Evolutionary conservation across 495 filamentous ascomycete genomes (phyloP).

Genomic region (Xylaria flabelliformis): DNA sequence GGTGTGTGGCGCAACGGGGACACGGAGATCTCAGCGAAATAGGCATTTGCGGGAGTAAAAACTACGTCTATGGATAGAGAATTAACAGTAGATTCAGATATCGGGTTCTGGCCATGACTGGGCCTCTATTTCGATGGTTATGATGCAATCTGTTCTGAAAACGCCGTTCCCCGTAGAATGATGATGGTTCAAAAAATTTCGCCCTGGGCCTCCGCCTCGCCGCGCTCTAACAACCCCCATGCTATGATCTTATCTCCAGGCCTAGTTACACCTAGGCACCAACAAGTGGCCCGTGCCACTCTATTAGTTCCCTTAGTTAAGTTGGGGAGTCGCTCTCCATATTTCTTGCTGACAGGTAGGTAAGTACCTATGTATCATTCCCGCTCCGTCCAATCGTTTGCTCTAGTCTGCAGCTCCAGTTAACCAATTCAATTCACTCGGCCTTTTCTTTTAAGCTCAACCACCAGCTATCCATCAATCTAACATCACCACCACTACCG

Average conservation of each 20-base stretch:
- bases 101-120: constrained; percentile 69
- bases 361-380: neutral
- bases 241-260: constrained; percentile 13
- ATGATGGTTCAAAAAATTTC: constrained; percentile 49
- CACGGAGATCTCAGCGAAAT: constrained; percentile 71
- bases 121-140: constrained; percentile 46
- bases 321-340: neutral
- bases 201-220: constrained; percentile 42
- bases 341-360: neutral
- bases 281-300: constrained; percentile 5
- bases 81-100: constrained; percentile 53
- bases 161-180: constrained; percentile 52
- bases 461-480: constrained; percentile 1
- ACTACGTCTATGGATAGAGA: constrained; percentile 66
- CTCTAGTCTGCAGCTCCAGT: neutral
- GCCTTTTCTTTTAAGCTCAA: neutral
- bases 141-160: constrained; percentile 49
- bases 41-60: constrained; percentile 65
- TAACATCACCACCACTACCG: neutral
- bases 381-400: constrained; percentile 18
- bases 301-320: neutral
- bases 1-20: constrained; percentile 45
- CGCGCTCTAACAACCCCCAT: constrained; percentile 31
- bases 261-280: constrained; percentile 7
- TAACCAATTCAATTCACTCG: constrained; percentile 11